Conservation (phyloP, 2,329 filamentous ascomycete genomes). For the Exophiala alcalophila region DNA sequence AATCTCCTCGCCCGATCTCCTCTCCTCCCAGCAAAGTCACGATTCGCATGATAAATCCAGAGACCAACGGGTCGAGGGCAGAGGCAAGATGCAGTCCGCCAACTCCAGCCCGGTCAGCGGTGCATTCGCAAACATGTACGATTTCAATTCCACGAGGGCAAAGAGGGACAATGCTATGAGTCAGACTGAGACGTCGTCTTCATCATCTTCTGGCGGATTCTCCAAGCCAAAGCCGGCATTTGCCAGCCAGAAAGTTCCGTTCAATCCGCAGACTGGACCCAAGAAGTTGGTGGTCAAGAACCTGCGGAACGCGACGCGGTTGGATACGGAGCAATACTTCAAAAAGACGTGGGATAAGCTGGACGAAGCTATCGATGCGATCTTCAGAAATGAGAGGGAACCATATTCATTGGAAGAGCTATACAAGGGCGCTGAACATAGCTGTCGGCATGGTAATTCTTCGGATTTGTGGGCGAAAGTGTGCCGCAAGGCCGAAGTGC, state of each 20-base stretch:
- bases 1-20: slow-evolving; percentile 23
- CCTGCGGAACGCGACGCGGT: slow-evolving; percentile 62
- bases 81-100: slow-evolving; percentile 25
- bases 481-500: slow-evolving; percentile 61
- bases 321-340: slow-evolving; percentile 74
- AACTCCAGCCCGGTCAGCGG: slow-evolving; percentile 27
- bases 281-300: slow-evolving; percentile 95
- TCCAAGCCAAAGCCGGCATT: slow-evolving; percentile 35
- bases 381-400: slow-evolving; percentile 66
- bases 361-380: slow-evolving; percentile 65
- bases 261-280: slow-evolving; percentile 72
- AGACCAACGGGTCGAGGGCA: slow-evolving; percentile 2
- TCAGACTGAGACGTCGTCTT: slow-evolving; percentile 31
- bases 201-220: no score
- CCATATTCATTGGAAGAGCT: slow-evolving; percentile 79
- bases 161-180: slow-evolving; percentile 36
- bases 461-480: slow-evolving; percentile 66
- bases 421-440: slow-evolving; percentile 86
- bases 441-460: slow-evolving; percentile 76
- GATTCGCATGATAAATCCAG: slow-evolving; percentile 16
- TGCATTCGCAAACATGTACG: slow-evolving; percentile 53
- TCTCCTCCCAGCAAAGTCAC: slow-evolving; percentile 20
- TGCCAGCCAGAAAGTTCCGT: slow-evolving; percentile 42
- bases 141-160: slow-evolving; percentile 43
- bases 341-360: slow-evolving; percentile 71